Evolutionary conservation across 1,139 yeast species (phyloP), one percentile per base, ranked within the genome.

Genomic region (Debaryomyces sp.): DNA sequence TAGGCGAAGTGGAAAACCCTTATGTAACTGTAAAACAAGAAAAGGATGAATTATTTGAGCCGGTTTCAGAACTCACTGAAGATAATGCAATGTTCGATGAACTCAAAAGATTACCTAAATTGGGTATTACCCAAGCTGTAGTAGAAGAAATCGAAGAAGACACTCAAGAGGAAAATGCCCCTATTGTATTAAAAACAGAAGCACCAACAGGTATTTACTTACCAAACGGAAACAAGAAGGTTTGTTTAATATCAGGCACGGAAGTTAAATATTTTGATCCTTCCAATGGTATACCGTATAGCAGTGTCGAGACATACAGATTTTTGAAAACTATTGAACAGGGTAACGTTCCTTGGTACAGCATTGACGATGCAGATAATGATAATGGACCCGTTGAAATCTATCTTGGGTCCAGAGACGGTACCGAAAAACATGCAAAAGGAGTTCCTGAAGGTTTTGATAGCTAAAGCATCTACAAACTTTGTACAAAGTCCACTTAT

Each of bases 361-460:
- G 73, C 44, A 54, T 76, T 36, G 67, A 67, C 17, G 61, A 59
- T 7, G 71, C 68, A 5, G 59, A 60, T 33, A 74, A 73, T 56
- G 75, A 85, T 39, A 75, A 81, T 44, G 95, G 95, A 13, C 89
- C 91, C 0, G 78, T 80, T 1, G 79, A 75, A 53, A 54, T 75
- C 10, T 86, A 86, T 58, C 78, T 86, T 37, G 84, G 83, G 29
- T 72, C 81, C 13, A 74, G 86, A 50, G 77, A 77, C 36, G 77
- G 79, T 10, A 72, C 70, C 38, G 55, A 58, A 10, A 72, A 80
- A 41, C 92, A 85, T 55, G 97, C 97, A 0, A 79, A 80, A 52
- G 97, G 96, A 4, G 97, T 91, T 4, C 98, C 98, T 0, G 87
- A 85, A 46, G 96, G 96, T 3, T 90, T 90, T 67, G 78, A 65